Evolutionary conservation across 176 grass and related monocot genomes (phyloP).

Genomic region (Hordeum marinum): DNA sequence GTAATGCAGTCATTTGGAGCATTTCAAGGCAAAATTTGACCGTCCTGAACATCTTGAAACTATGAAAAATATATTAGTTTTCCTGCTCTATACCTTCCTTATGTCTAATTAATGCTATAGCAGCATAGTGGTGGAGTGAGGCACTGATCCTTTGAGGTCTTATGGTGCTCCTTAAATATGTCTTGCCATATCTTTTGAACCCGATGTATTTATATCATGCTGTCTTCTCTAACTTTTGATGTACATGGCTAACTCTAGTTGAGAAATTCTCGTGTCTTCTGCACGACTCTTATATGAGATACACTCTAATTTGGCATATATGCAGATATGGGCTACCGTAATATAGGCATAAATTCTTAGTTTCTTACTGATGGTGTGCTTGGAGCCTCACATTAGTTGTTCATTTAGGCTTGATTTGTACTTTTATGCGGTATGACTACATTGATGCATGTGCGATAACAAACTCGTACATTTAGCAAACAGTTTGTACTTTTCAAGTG

Average conservation of each 20-base stretch:
- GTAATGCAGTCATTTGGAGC: not conserved
- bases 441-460: not conserved
- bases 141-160: not conserved
- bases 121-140: not conserved
- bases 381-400: not conserved
- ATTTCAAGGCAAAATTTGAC: slow-evolving; percentile 2
- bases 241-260: not conserved
- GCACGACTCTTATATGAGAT: not conserved
- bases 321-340: not conserved
- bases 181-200: not conserved
- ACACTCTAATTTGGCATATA: not conserved
- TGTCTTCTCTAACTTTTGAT: not conserved
- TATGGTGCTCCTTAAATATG: not conserved
- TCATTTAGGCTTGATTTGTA: not conserved
- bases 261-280: not conserved
- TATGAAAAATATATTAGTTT: not conserved
- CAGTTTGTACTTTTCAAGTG: not conserved
- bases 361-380: not conserved
- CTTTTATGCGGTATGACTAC: not conserved
- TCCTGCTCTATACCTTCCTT: not conserved
- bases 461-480: not conserved
- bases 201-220: not conserved
- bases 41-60: not conserved
- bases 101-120: not conserved
- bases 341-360: not conserved